Conservation (phyloP, 2,329 filamentous ascomycete genomes). For the Aureobasidium sp. region DNA sequence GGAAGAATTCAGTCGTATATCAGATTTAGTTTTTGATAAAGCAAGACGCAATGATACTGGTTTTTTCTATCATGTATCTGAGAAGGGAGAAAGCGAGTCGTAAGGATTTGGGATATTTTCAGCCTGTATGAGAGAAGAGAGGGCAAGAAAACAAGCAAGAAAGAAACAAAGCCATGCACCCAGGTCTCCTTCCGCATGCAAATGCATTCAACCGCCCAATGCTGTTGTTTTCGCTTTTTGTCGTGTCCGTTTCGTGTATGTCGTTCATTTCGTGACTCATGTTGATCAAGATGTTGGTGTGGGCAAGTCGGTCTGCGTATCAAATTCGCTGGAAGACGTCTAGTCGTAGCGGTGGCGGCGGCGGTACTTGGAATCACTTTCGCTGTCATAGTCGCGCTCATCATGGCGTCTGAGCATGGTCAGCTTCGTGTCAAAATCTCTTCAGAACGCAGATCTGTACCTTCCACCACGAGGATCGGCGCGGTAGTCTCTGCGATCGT, state of each 20-base stretch:
- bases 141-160: background rate
- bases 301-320: background rate
- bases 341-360: constrained; percentile 3
- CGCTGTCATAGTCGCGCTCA: background rate
- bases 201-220: background rate
- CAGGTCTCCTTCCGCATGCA: background rate
- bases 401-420: background rate
- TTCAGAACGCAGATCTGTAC: background rate
- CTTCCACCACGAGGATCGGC: background rate
- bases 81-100: no score
- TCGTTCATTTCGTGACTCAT: background rate
- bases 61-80: background rate
- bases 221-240: background rate
- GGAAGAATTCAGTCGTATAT: background rate
- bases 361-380: background rate
- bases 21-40: background rate
- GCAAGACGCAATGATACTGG: background rate
- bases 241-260: background rate
- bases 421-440: background rate
- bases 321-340: background rate
- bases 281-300: background rate
- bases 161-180: no score
- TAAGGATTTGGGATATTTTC: no score
- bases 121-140: background rate
- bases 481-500: background rate